Base-by-base conservation (phyloP, 768 basidiomycete species). In the Tulasnella sp. region DNA sequence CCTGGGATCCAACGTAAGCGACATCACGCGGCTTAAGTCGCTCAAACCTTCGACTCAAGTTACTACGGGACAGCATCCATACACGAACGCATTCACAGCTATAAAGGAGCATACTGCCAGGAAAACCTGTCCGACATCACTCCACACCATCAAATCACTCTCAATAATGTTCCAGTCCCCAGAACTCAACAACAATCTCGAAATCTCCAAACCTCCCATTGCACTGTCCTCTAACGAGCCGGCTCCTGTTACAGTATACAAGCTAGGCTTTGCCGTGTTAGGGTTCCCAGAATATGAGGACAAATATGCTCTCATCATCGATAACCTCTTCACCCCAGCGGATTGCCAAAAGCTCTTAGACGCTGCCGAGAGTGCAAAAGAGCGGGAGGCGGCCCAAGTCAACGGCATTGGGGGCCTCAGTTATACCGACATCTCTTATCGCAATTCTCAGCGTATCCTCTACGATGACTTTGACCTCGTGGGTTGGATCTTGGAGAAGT, bases 361-460 rank as follows among this genome's bases (percentile, higher is more conserved):
- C 24, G 56, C 56, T 24, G 56, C 56, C 17, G 56, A 59, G 44
- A 27, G 24, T 11, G 27, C 56, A n/a, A 42, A 29, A 17, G 47
- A 23, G 32, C 61, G 61, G 61, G 30, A 32, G 7, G 60, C 38
- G 10, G 61, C 61, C 11, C 24, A 26, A 24, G 27, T 62, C 7
- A 50, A 60, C 43, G 56, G 44, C 13, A 32, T 21, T 5, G 19
- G 24, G 8, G 49, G 21, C 27, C 24, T 19, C 17, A 21, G 23
- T 19, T 23, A 29, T 34, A 41, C 50, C 30, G 48, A 47, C 29
- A 49, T 45, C 24, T 45, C 62, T 19, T 62, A 62, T 51, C 61
- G 61, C 11, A 62, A 62, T 60, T 63, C 61, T 26, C 34, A 60
- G 13, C 41, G 61, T 11, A 61, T 62, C 61, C 21, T 62, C 23